These are phyloP conservation scores for Corrigiola litoralis DNA, from an alignment of 179 eudicot species.

Conservation along the genomic window DNA sequence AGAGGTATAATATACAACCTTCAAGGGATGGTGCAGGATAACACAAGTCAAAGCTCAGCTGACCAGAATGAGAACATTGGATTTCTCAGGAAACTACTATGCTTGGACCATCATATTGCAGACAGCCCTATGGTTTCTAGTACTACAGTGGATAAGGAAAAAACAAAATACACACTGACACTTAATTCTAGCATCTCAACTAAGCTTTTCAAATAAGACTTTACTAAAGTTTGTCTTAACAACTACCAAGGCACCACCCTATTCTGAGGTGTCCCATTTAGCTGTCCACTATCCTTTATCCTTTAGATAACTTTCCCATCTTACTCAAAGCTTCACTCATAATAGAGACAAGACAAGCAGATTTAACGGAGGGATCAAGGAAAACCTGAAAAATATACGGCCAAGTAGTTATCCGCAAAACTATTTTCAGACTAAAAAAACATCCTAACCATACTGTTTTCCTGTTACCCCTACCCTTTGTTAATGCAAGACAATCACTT, in stretches of 20 bases:
- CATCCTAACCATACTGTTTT: neutral
- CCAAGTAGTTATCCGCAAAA: neutral
- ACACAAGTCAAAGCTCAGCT: neutral
- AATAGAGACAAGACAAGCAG: neutral
- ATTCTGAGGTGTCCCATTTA: neutral
- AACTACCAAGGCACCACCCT: neutral
- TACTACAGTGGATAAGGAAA: neutral
- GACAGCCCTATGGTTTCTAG: neutral
- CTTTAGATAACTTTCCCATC: neutral
- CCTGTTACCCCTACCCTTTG: neutral
- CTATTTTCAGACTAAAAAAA: neutral
- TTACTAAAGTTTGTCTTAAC: neutral
- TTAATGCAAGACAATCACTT: neutral
- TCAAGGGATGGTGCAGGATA: neutral
- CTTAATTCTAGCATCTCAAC: too few species aligned
- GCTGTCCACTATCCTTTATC: neutral
- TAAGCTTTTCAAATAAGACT: too few species aligned
- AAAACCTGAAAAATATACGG: neutral
- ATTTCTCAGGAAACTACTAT: neutral
- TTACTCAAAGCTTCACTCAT: neutral
- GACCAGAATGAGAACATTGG: neutral
- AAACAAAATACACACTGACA: too few species aligned
- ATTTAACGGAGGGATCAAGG: neutral
- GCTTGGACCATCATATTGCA: neutral
- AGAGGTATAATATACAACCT: neutral